Conservation (phyloP, 2,329 filamentous ascomycete species). For the Cadophora gregata region DNA sequence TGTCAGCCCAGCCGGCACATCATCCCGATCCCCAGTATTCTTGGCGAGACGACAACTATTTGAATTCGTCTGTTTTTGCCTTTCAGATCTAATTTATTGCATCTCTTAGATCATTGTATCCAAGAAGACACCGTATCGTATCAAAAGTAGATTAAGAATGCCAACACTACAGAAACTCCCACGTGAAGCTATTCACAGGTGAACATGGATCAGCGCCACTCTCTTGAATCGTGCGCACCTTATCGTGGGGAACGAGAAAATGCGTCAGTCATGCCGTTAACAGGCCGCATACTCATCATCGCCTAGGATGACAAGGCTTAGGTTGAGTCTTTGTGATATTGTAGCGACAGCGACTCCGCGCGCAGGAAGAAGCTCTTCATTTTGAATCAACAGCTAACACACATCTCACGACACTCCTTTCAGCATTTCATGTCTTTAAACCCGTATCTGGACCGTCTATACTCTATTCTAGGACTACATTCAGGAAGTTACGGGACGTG, state of each 20-base stretch:
- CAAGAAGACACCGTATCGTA: no score
- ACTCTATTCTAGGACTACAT: neutral
- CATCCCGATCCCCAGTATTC: neutral
- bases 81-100: neutral
- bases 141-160: neutral
- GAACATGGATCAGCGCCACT: neutral
- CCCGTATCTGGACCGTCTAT: neutral
- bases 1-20: slow-evolving; percentile 7
- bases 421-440: neutral
- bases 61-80: no score
- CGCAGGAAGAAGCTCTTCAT: neutral
- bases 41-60: neutral
- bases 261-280: neutral
- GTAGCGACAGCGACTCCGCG: no score
- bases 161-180: neutral
- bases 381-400: neutral
- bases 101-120: neutral
- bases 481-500: neutral
- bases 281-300: neutral
- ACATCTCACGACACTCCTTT: neutral
- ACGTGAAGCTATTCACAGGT: neutral
- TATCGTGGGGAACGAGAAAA: neutral
- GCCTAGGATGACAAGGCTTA: slow-evolving; percentile 3
- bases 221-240: neutral
- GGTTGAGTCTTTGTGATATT: neutral